Evolutionary conservation across 192 early-diverging fungal species (phyloP), one percentile per base, ranked within the genome.

Genomic region (Coemansia sp.): DNA sequence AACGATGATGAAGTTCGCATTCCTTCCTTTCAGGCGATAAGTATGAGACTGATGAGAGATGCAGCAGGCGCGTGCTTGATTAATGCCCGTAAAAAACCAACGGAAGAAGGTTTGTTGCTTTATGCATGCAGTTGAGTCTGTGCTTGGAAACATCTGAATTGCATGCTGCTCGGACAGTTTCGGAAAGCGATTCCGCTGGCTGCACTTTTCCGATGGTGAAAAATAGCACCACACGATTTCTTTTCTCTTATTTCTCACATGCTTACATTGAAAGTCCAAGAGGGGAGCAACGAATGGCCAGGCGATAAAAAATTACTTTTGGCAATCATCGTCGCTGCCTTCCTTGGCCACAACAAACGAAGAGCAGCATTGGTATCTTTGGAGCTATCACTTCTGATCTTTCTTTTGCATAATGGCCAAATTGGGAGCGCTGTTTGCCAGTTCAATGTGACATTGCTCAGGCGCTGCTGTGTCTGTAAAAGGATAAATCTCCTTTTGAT

Each of bases 141-240:
- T 57, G 55, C 55, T 34, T n/a, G 55, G 20, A 57, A 57, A 57
- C 55, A 57, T 57, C 31, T 31, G 55, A 57, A 51, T 51, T 51
- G 25, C 23, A 25, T 16, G 9, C n/a, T 57, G 55, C 55, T 57
- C 55, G 55, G 55, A 34, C 16, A 33, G 30, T 57, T 57, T 31
- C 55, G 55, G 55, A 57, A 57, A 7, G 30, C 4, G 1, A 34
- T 57, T 57, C 48, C 25, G 48, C 48, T 46, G 3, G 18, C 13
- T n/a, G 13, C n/a, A 7, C n/a, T 15, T n/a, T 46, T 15, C 39
- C 39, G 39, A 4, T 8, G 39, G 39, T 13, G 37, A 40, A 15
- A 40, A 40, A 40, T n/a, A n/a, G n/a, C 10, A 40, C 10, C 39
- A 40, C 39, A 40, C 39, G 39, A 40, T n/a, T n/a, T n/a, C n/a